Evolutionary conservation across 116 monocot genomes (phyloP).

Genomic region (Zostera marina): DNA sequence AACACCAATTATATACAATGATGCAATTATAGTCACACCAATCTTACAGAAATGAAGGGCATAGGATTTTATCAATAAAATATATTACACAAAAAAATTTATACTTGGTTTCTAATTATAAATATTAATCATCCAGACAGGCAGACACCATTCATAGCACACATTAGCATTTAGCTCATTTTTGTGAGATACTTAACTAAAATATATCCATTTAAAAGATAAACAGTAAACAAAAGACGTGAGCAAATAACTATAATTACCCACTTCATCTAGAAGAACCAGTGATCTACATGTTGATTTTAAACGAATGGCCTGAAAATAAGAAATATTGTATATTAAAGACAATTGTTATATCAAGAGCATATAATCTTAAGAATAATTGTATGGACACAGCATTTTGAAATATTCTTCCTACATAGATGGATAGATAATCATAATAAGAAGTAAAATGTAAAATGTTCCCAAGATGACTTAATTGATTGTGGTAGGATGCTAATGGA

Average conservation of each 20-base stretch:
- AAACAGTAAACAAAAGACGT: background rate
- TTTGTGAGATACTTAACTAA: background rate
- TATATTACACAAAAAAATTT: no score
- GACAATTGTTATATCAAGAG: background rate
- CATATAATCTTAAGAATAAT: background rate
- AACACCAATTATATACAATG: no score
- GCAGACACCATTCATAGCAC: background rate
- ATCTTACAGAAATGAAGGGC: no score
- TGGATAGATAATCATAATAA: no score
- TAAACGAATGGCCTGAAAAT: slow-evolving; percentile 6
- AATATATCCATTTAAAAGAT: background rate
- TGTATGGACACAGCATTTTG: background rate
- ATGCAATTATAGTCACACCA: no score
- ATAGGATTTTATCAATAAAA: no score
- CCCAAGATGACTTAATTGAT: no score
- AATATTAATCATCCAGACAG: no score
- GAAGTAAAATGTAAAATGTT: no score
- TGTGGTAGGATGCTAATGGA: no score
- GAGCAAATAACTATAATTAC: background rate
- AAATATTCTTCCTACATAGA: no score
- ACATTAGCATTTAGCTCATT: background rate
- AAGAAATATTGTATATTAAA: slow-evolving; percentile 1
- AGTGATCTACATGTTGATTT: slow-evolving; percentile 5
- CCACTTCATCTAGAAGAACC: slow-evolving; percentile 7
- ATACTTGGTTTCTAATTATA: no score